Evolutionary conservation across 441 rosid genomes (phyloP), one percentile per base, ranked within the genome.

Genomic region (Populus trichocarpa): DNA sequence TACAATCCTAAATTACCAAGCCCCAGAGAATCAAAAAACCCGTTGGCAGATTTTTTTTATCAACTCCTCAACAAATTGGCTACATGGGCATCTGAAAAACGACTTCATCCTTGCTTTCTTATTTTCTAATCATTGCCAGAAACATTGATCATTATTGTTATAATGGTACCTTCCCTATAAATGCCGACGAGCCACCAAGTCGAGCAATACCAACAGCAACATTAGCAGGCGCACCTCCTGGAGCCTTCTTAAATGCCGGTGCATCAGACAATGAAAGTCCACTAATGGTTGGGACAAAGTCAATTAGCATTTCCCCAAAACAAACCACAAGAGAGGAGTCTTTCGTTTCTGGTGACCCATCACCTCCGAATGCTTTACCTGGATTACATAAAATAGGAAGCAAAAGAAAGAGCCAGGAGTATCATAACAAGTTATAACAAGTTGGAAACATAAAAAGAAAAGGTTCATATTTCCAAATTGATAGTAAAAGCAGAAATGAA

Each of bases 201-300:
- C 97, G 94, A 81, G 98, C 86, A n/a, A 96, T 90, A 59, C 97
- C 99, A 69, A 92, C 97, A n/a, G 97, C 99, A 46, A 96, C 99
- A 85, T 96, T 96, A 38, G 98, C 98, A 71, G 99, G 99, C 40
- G 99, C 99, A 78, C 99, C 98, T 67, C 99, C 99, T 0, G 99
- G 92, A 74, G 99, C 98, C 77, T 93, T 96, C 70, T 92, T 90
- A 77, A 96, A 96, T 75, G 98, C 94, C 11, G 96, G 97, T 20
- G 99, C 87, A 26, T 92, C 89, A 36, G 98, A 98, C 84, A 96
- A 77, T 12, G 99, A 91, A 81, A 92, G 92, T 3, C 97, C 98
- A 57, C 82, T 92, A 11, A 65, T 81, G 2, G 97, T 94, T 8
- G 99, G 99, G 65, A 96, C 98, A 83, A 96, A 96, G 82, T 96